A percentile compares a stretch with the other conserved stretches of the same genome.
Evolutionary conservation across 2,329 filamentous ascomycete species (phyloP).

Genomic region (Nectriaceae sp.): DNA sequence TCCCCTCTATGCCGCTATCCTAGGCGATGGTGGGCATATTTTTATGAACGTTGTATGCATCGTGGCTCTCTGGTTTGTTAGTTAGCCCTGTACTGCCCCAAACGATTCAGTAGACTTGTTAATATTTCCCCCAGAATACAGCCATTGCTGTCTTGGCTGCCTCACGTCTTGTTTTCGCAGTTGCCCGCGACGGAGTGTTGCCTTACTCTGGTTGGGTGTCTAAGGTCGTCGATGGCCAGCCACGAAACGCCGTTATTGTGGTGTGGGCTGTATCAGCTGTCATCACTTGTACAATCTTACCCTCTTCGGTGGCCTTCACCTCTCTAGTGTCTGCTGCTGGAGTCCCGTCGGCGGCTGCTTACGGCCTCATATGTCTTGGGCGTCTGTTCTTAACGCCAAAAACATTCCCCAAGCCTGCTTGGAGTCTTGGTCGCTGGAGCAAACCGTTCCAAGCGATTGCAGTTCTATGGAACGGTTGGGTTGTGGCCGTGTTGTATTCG

Average conservation of each 20-base stretch:
- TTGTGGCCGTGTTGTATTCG: conserved; percentile 49
- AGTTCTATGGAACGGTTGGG: conserved; percentile 52
- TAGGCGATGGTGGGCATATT: conserved; percentile 58
- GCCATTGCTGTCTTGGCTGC: conserved; percentile 60
- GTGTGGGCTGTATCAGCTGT: conserved; percentile 56
- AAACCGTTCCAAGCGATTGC: conserved; percentile 49
- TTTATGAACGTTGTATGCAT: conserved; percentile 63
- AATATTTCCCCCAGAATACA: conserved; percentile 46
- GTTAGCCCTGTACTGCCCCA: conserved; percentile 17
- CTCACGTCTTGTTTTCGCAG: conserved; percentile 63
- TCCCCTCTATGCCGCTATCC: conserved; percentile 56
- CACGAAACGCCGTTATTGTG: conserved; percentile 60
- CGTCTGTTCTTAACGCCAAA: conserved; percentile 50
- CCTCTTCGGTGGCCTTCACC: conserved; percentile 55
- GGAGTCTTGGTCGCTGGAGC: conserved; percentile 46
- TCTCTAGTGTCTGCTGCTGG: conserved; percentile 55
- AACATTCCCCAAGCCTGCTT: conserved; percentile 46
- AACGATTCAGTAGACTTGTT: neutral
- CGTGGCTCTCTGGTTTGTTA: conserved; percentile 50
- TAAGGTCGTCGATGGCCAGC: conserved; percentile 55
- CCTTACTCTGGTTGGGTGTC: conserved; percentile 62
- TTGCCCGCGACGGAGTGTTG: conserved; percentile 61
- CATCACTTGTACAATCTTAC: conserved; percentile 60
- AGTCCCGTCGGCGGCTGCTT: conserved; percentile 53
- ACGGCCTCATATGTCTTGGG: conserved; percentile 52